Evolutionary conservation across 176 grass and related monocot species (phyloP).

Genomic region (Hsuehochloa calcarea): DNA sequence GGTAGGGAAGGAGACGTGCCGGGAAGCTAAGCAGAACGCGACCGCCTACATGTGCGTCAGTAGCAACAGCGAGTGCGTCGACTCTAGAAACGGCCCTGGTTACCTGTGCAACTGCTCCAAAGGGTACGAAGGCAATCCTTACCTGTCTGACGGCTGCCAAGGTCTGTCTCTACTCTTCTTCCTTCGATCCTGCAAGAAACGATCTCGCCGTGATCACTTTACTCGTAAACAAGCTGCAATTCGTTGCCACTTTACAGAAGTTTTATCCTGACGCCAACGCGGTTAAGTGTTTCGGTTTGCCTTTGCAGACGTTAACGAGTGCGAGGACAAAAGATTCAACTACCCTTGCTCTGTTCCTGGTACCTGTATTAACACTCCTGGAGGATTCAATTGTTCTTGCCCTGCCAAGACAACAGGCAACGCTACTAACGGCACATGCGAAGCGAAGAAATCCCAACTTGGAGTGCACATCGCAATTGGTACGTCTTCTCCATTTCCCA

Average conservation of each 20-base stretch:
- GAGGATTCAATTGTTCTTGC: constrained; percentile 50
- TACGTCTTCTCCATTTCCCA: neutral
- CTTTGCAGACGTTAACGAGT: constrained; percentile 64
- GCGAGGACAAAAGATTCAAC: constrained; percentile 10
- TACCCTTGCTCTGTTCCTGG: constrained; percentile 55
- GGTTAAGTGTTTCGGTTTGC: neutral
- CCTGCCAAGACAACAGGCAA: constrained; percentile 41
- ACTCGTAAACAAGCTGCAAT: neutral
- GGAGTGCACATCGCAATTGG: constrained; percentile 57
- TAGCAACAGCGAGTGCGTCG: constrained; percentile 40
- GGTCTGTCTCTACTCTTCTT: constrained; percentile 22
- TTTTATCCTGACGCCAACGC: neutral
- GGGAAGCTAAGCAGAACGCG: constrained; percentile 25
- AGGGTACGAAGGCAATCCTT: constrained; percentile 72
- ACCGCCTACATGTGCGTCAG: constrained; percentile 52
- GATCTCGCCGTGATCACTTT: neutral
- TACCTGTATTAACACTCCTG: constrained; percentile 44
- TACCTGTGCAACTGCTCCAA: constrained; percentile 70
- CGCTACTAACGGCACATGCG: constrained; percentile 40
- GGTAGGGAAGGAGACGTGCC: constrained; percentile 52
- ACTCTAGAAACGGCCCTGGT: constrained; percentile 48
- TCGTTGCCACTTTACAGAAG: neutral
- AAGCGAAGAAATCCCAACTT: constrained; percentile 1
- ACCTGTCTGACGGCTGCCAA: constrained; percentile 53
- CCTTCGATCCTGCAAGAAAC: neutral